Base-by-base conservation (phyloP, 345 rosid species). In the Pistacia integerrima region DNA sequence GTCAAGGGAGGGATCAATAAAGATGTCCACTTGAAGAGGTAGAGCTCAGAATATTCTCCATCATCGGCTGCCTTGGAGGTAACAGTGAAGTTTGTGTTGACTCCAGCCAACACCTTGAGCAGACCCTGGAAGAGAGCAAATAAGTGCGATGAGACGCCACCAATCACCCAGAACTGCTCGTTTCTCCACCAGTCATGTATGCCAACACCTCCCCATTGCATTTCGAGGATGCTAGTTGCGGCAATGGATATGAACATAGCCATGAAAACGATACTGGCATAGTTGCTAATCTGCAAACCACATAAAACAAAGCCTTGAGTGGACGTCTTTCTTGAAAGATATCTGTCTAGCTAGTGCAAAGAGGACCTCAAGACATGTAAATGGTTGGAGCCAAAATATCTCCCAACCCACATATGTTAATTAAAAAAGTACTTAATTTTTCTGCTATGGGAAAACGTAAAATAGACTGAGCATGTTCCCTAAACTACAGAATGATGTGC, bases 161-260 rank as follows among this genome's bases (percentile, higher is more conserved):
- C 90, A 70, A 90, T 90, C 65, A 90, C 92, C 94, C 94, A 90
- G 58, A 90, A 90, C 83, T 90, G 94, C 84, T 88, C 89, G 6
- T 90, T 88, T 77, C 92, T 87, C 94, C 94, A 90, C 92, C 92
- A 90, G 81, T 90, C 90, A 55, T 90, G 84, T 74, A 90, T 88
- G 46, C 90, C 94, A 22, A 90, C 94, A 3, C 89, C 88, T 69
- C 94, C 94, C 94, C 94, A 90, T 76, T 83, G 92, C 94, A 90
- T 88, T 76, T 90, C 94, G 0, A 88, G 81, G 76, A 87, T 83
- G 65, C 90, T 63, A 1, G 94, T 88, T n/a, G 89, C 89, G 14
- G 90, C 90, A 11, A 90, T 90, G 67, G 90, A 87, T 68, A 88
- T 73, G 68, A 88, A 88, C 65, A 90, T 88, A 1, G 83, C 83